Conservation (phyloP, 2,329 filamentous ascomycete genomes). For the Verticillium nonalfalfae region DNA sequence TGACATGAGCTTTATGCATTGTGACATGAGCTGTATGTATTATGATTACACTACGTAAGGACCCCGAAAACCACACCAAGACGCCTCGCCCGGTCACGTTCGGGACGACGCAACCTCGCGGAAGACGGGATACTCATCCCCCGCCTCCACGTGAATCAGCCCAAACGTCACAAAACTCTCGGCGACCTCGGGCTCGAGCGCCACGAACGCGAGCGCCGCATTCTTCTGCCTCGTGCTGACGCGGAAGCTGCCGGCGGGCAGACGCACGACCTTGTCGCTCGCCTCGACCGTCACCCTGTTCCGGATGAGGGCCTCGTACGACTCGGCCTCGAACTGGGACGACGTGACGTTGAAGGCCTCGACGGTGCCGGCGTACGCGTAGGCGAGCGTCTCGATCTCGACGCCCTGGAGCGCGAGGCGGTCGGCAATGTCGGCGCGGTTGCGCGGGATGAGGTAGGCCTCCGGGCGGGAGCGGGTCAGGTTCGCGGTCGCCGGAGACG, state of each 20-base stretch:
- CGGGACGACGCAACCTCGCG: conserved; percentile 3
- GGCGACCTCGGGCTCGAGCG: conserved; percentile 19
- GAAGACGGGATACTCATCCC: conserved; percentile 21
- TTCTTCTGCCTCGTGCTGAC: conserved; percentile 18
- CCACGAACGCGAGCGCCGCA: conserved; percentile 17
- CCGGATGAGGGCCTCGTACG: conserved; percentile 16
- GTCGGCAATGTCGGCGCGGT: conserved; percentile 16
- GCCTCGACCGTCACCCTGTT: conserved; percentile 15
- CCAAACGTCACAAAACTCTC: conserved; percentile 18
- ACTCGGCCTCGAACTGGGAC: conserved; percentile 5
- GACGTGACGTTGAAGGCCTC: conserved; percentile 15
- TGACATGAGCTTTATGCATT: neutral
- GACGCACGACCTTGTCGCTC: conserved; percentile 10
- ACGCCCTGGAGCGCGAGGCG: conserved; percentile 16
- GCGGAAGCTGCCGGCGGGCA: conserved; percentile 18
- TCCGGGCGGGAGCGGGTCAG: conserved; percentile 17
- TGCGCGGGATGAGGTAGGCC: conserved; percentile 18
- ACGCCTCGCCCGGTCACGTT: no score
- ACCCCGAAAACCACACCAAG: no score
- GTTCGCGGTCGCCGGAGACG: conserved; percentile 17
- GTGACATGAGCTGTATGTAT: no score
- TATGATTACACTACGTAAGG: no score
- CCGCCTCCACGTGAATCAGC: conserved; percentile 14
- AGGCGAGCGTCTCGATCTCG: conserved; percentile 13
- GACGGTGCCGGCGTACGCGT: conserved; percentile 15